A percentile compares a stretch with the other conserved stretches of the same genome.
Conservation (phyloP, 495 filamentous ascomycete species). For the Penicillium coprophilum region DNA sequence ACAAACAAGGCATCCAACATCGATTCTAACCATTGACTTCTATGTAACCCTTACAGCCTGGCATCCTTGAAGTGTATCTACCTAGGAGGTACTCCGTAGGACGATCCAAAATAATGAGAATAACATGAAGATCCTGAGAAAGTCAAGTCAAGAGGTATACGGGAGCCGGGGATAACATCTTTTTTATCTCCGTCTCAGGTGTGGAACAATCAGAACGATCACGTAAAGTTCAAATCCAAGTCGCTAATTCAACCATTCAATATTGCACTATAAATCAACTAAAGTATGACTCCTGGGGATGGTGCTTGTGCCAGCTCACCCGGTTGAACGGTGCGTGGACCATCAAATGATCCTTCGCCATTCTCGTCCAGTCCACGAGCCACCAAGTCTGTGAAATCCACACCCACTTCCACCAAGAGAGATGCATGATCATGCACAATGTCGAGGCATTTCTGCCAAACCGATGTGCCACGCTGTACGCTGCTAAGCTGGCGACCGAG, state of each 20-base stretch:
- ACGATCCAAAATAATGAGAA: too few relatives aligned
- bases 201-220: background rate
- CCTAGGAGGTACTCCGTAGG: too few relatives aligned
- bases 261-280: background rate
- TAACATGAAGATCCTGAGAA: too few relatives aligned
- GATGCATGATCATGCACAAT: conserved; percentile 76
- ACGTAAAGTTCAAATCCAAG: background rate
- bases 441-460: conserved; percentile 82
- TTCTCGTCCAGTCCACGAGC: conserved; percentile 38
- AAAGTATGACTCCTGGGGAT: conserved; percentile 6
- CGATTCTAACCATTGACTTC: too few relatives aligned
- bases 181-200: background rate
- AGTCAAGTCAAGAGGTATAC: too few relatives aligned
- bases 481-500: conserved; percentile 81
- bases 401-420: conserved; percentile 78
- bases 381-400: conserved; percentile 83
- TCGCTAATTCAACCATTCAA: conserved; percentile 8
- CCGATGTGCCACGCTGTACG: conserved; percentile 62
- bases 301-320: conserved; percentile 21
- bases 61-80: too few relatives aligned
- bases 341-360: conserved; percentile 20
- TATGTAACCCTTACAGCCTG: too few relatives aligned
- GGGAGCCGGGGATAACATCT: background rate
- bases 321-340: conserved; percentile 25
- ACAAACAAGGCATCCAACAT: too few relatives aligned